Conservation (phyloP, 257 asterid genomes). For the Solanum arcanum region DNA sequence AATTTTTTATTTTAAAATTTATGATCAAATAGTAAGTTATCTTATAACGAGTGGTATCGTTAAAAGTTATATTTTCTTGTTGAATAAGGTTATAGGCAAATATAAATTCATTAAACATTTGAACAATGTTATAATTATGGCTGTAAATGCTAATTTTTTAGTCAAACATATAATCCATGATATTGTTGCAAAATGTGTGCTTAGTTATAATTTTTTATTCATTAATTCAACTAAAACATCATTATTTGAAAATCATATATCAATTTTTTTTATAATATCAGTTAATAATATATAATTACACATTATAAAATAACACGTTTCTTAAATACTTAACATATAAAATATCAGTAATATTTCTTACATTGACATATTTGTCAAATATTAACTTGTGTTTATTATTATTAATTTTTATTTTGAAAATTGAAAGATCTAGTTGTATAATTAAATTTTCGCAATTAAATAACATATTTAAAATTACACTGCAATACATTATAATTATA, state of each 20-base stretch:
- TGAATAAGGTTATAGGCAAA: not conserved
- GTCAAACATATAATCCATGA: not conserved
- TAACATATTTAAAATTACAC: not conserved
- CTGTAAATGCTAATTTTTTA: not conserved
- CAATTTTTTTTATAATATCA: not conserved
- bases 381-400: not conserved
- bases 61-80: not conserved
- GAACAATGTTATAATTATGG: not conserved
- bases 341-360: not conserved
- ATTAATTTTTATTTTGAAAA: not conserved
- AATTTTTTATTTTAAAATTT: not conserved
- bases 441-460: not conserved
- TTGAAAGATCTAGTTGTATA: not conserved
- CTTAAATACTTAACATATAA: not conserved
- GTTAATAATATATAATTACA: not conserved
- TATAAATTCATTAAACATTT: not conserved
- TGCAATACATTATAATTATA: not conserved
- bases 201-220: not conserved
- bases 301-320: not conserved
- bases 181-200: not conserved
- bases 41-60: not conserved
- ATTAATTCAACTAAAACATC: not conserved
- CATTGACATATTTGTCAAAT: not conserved
- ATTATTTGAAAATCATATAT: not conserved
- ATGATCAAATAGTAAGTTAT: not conserved